A percentile compares a stretch with the other conserved stretches of the same genome.
Evolutionary conservation across 495 filamentous ascomycete species (phyloP).

Genomic region (Annulohypoxylon bovei): DNA sequence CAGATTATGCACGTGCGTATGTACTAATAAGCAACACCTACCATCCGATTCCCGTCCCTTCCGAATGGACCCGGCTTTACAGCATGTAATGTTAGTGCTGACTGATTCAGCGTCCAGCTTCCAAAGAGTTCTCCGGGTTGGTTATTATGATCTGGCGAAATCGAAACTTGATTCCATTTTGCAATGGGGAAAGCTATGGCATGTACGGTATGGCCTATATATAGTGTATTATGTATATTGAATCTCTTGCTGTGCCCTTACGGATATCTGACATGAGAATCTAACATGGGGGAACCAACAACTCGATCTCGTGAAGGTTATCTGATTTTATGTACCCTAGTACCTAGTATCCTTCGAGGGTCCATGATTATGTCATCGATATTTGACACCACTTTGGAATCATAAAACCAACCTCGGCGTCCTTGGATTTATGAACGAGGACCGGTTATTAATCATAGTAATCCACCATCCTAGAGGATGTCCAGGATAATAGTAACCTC

Average conservation of each 20-base stretch:
- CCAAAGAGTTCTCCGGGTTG: conserved; percentile 14
- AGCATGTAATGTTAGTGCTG: neutral
- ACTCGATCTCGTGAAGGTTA: neutral
- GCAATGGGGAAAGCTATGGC: neutral
- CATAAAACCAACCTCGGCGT: neutral
- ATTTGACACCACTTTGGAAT: neutral
- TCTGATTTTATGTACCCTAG: neutral
- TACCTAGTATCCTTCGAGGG: too few relatives aligned
- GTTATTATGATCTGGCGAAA: neutral
- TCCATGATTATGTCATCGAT: neutral
- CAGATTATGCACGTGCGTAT: conserved; percentile 25
- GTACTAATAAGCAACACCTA: conserved; percentile 1
- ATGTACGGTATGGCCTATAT: neutral
- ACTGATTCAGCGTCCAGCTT: neutral
- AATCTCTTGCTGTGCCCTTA: neutral
- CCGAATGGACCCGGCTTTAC: conserved; percentile 8
- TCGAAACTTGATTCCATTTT: neutral
- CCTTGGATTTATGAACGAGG: neutral
- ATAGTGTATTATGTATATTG: neutral
- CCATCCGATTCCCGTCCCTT: conserved; percentile 21
- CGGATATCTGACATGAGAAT: conserved; percentile 1
- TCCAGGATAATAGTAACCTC: too few relatives aligned
- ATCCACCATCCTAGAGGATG: neutral
- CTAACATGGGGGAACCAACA: neutral
- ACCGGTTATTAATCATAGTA: conserved; percentile 1